phyloP scores from a whole-genome alignment of 371 early-diverging fungal species.

The Lichtheimia ramosa region DNA sequence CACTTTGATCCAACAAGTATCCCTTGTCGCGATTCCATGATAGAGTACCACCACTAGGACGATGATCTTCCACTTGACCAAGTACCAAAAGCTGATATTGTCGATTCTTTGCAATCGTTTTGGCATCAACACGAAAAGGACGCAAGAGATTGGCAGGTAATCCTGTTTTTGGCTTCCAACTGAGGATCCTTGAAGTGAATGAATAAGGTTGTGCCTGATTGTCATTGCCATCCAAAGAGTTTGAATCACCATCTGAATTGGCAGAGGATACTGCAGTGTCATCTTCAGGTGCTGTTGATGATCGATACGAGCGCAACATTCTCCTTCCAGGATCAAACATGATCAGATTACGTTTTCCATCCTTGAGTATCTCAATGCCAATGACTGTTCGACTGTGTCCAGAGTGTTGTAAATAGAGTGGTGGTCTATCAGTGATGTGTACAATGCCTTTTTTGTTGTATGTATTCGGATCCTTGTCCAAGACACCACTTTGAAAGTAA shows the following conservation, averaged over 20 bases:
- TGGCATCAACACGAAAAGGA: slow-evolving; percentile 42
- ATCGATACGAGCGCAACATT: slow-evolving; percentile 32
- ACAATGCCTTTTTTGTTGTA: slow-evolving; percentile 13
- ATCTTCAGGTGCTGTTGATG: slow-evolving; percentile 12
- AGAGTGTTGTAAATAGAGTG: slow-evolving; percentile 76
- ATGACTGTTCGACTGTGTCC: slow-evolving; percentile 75
- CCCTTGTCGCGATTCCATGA: slow-evolving; percentile 32
- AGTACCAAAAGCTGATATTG: slow-evolving; percentile 46
- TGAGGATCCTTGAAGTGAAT: slow-evolving; percentile 14
- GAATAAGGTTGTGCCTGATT: slow-evolving; percentile 5
- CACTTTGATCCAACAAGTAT: slow-evolving; percentile 31
- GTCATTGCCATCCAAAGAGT: slow-evolving; percentile 3
- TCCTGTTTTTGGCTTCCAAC: slow-evolving; percentile 11
- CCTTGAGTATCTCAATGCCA: slow-evolving; percentile 60
- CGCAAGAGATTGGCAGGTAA: slow-evolving; percentile 29
- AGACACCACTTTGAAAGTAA: slow-evolving; percentile 40
- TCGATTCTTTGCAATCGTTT: slow-evolving; percentile 40
- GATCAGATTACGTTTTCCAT: slow-evolving; percentile 53
- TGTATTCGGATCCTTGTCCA: not conserved
- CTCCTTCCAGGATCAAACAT: slow-evolving; percentile 70
- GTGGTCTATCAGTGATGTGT: slow-evolving; percentile 56
- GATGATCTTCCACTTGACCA: slow-evolving; percentile 33
- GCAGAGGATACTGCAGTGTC: slow-evolving; percentile 6
- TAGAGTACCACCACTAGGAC: slow-evolving; percentile 22
- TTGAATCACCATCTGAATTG: slow-evolving; percentile 10